Evolutionary conservation across 2,329 filamentous ascomycete genomes (phyloP).

Genomic region (Fusarium stilboides): DNA sequence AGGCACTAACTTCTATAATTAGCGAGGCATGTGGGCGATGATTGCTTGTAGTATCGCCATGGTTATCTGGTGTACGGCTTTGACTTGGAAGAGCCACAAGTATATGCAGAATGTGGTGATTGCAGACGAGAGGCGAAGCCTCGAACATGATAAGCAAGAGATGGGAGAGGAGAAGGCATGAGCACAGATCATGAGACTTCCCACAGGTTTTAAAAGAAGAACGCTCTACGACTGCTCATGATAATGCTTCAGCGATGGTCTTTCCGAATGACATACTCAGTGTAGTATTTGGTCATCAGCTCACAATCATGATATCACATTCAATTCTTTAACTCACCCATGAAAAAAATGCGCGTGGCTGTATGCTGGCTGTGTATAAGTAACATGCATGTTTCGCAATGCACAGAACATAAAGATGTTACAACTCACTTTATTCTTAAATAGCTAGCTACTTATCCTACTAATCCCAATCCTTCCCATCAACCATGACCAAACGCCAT

Average conservation of each 20-base stretch:
- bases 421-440: too few species aligned
- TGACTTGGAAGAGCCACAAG: conserved; percentile 58
- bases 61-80: conserved; percentile 69
- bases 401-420: too few species aligned
- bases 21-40: conserved; percentile 82
- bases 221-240: too few species aligned
- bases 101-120: conserved; percentile 12
- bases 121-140: conserved; percentile 11
- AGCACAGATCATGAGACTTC: neutral
- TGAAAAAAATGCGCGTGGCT: too few species aligned
- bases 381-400: too few species aligned
- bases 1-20: neutral
- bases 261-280: too few species aligned
- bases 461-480: neutral
- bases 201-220: too few species aligned
- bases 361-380: too few species aligned
- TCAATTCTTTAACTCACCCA: too few species aligned
- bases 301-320: too few species aligned
- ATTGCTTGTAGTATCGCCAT: conserved; percentile 74
- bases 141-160: conserved; percentile 25
- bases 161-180: conserved; percentile 11
- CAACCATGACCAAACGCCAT: conserved; percentile 7
- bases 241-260: too few species aligned
- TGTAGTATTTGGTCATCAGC: too few species aligned
- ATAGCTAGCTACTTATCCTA: neutral